These are phyloP conservation scores for Rhynchospora breviuscula DNA, from an alignment of 176 grass and related monocot species.

Conservation along the genomic window DNA sequence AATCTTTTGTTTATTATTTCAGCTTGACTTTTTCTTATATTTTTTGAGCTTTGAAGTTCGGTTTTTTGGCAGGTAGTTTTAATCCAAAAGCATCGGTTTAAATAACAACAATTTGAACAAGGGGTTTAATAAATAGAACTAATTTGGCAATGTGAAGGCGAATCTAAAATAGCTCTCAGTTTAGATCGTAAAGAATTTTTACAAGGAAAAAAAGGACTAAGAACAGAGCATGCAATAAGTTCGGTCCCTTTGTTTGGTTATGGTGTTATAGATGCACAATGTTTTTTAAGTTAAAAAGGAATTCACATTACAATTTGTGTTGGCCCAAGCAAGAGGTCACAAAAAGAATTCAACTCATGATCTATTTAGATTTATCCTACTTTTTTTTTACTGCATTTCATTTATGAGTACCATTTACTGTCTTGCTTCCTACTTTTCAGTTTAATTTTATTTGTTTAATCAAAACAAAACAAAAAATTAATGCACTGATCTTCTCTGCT, in stretches of 20 bases:
- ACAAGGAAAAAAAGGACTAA: background rate
- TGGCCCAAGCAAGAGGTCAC: background rate
- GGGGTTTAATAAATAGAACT: too few species aligned
- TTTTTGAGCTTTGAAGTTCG: too few species aligned
- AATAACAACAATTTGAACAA: too few species aligned
- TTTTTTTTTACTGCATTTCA: background rate
- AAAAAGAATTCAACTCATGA: background rate
- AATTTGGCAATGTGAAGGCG: too few species aligned
- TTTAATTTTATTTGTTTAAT: background rate
- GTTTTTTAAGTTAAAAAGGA: background rate
- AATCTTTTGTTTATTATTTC: too few species aligned
- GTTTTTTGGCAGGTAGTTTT: too few species aligned
- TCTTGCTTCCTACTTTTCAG: background rate
- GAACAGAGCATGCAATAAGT: background rate
- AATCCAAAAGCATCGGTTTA: too few species aligned
- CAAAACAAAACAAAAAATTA: background rate
- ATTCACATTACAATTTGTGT: background rate
- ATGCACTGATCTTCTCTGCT: background rate
- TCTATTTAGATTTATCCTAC: background rate
- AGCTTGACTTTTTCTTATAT: too few species aligned
- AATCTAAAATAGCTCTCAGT: background rate
- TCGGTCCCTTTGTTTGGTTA: background rate
- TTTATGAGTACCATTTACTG: background rate
- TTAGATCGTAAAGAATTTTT: background rate
- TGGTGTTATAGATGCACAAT: background rate